These are phyloP conservation scores for Schizothecium vesticola DNA, from an alignment of 495 filamentous ascomycete genomes.

Conservation along the genomic window DNA sequence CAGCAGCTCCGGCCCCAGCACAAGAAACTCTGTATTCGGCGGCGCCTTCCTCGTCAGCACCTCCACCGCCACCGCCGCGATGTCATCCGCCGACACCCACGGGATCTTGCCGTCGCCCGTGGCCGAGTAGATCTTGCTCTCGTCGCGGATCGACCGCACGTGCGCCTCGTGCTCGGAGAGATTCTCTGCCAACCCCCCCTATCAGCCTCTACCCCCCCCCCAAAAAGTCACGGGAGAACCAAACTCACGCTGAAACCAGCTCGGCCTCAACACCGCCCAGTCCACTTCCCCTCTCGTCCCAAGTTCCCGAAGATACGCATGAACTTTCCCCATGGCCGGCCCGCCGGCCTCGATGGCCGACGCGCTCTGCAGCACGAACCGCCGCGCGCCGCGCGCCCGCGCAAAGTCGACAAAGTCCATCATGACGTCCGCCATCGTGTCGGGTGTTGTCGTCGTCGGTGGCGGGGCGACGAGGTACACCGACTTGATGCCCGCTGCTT, in stretches of 20 bases:
- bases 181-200: constrained; percentile 24
- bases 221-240: background rate
- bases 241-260: constrained; percentile 42
- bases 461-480: constrained; percentile 38
- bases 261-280: constrained; percentile 39
- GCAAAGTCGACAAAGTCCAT: constrained; percentile 38
- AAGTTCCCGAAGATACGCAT: constrained; percentile 35
- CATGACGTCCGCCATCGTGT: constrained; percentile 22
- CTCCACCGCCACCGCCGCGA: constrained; percentile 42
- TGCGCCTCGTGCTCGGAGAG: constrained; percentile 28
- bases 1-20: constrained; percentile 45
- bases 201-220: background rate
- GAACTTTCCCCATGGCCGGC: constrained; percentile 32
- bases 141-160: constrained; percentile 31
- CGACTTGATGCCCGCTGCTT: constrained; percentile 6
- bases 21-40: constrained; percentile 39
- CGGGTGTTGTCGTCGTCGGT: constrained; percentile 18
- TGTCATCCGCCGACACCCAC: constrained; percentile 44
- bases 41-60: constrained; percentile 36
- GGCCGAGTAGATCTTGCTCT: constrained; percentile 42
- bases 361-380: constrained; percentile 43
- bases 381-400: constrained; percentile 28
- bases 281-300: constrained; percentile 35
- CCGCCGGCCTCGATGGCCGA: constrained; percentile 33
- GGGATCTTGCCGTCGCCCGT: constrained; percentile 40